phyloP scores from a whole-genome alignment of 305 asterid genomes.

The Fraxinus sp. region DNA sequence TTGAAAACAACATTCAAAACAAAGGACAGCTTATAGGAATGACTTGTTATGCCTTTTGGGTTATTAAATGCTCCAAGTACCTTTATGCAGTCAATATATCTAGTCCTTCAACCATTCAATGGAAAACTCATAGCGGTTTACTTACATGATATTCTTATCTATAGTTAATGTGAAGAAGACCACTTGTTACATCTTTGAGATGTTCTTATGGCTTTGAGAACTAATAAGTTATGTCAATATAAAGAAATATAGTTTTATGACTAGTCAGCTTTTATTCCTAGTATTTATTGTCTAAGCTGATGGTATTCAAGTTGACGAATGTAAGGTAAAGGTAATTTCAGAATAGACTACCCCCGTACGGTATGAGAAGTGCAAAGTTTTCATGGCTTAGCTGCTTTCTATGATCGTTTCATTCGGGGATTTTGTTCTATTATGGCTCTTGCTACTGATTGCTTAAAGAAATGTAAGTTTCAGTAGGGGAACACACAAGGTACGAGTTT shows the following conservation, averaged over 20 bases:
- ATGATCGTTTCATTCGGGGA: not conserved
- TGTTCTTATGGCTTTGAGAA: not conserved
- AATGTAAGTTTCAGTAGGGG: not conserved
- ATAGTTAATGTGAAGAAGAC: not conserved
- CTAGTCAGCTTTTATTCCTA: not conserved
- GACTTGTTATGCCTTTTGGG: not conserved
- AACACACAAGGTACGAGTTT: not conserved
- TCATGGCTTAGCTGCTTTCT: not conserved
- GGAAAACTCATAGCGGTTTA: not conserved
- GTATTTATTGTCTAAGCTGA: not conserved
- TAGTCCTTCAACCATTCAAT: not conserved
- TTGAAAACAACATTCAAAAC: not conserved
- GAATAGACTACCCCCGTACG: not conserved
- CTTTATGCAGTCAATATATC: not conserved
- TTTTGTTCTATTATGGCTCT: not conserved
- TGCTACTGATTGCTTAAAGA: not conserved
- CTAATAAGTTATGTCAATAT: not conserved
- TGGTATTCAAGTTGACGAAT: not conserved
- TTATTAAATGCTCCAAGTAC: not conserved
- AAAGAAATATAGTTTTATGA: not conserved
- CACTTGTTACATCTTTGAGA: not conserved
- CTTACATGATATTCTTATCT: not conserved
- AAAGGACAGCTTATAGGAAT: not conserved
- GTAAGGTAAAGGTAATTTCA: not conserved
- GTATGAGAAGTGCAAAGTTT: not conserved